A percentile compares a stretch with the other conserved stretches of the same genome.
Conservation (phyloP, 1,284 basidiomycete species). For the Ustilago esculenta region DNA sequence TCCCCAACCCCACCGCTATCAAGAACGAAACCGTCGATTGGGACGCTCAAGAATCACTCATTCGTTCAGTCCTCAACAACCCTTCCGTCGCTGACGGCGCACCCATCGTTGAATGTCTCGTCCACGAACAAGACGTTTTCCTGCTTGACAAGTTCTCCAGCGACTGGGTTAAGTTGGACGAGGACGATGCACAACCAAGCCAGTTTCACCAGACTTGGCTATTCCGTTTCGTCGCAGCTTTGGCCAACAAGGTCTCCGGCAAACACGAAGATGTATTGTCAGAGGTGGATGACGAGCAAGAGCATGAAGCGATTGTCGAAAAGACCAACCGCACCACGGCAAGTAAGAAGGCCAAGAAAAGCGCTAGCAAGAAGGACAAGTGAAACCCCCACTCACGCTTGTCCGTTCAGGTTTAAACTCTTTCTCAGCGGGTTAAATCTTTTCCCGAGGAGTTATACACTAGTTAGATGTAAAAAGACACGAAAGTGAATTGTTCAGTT, state of each 20-base stretch:
- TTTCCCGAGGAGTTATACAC: no score
- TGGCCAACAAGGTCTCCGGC: constrained; percentile 26
- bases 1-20: constrained; percentile 22
- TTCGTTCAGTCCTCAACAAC: constrained; percentile 31
- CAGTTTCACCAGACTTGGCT: constrained; percentile 47
- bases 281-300: constrained; percentile 15
- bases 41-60: constrained; percentile 54
- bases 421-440: no score
- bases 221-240: constrained; percentile 18
- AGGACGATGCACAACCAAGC: constrained; percentile 29
- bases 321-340: background rate
- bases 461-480: no score
- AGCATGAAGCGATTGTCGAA: constrained; percentile 1
- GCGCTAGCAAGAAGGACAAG: no score
- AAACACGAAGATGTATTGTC: constrained; percentile 24
- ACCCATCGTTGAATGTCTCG: constrained; percentile 52
- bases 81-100: constrained; percentile 11
- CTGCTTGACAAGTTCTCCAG: constrained; percentile 41
- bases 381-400: no score
- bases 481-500: no score
- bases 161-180: constrained; percentile 53
- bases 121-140: constrained; percentile 42
- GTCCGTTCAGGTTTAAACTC: no score
- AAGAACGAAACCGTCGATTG: constrained; percentile 46
- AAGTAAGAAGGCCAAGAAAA: constrained; percentile 1